Evolutionary conservation across 352 stramenopile genomes (phyloP), one percentile per base, ranked within the genome.

Genomic region (Globisporangium barbulae): DNA sequence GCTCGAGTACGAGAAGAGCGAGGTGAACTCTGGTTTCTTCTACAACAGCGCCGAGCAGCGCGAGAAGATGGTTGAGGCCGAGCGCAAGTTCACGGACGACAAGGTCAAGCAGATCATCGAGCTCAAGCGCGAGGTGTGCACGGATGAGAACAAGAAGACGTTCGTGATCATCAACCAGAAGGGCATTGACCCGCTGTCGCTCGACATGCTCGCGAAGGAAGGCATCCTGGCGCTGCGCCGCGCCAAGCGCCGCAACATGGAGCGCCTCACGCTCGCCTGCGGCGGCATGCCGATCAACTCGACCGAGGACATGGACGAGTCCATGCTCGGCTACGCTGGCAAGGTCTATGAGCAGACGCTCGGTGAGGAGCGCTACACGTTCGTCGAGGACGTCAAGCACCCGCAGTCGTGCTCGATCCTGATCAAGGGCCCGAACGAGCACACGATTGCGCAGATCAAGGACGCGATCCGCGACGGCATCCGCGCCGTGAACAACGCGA

Each of bases 141-240:
- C 87, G 62, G 84, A 92, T 25, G 89, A 98, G 73, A 97, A 99
- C 70, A 93, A 95, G 48, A 96, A 99, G 75, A 96, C 78, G 44
- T 99, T 99, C 85, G 97, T 99, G 45, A 96, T 99, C 60, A 98
- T 99, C 73, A 99, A 99, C 87, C 97, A 99, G 87, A 99, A 99
- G 84, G 97, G 97, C 59, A 99, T 99, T 71, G 98, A 99, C 86
- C 97, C 98, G 21, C 86, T 99, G 60, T 98, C 85, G 58, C 80
- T 99, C 31, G 97, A 99, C 84, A 99, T 99, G 88, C 97, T 99
- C 67, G 98, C 98, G 54, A 99, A 99, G 87, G 98, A 99, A 75
- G 97, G 97, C 42, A 99, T 99, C 75, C 74, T 99, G 30, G 98
- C 96, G 35, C 75, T 99, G 60, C 93, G 98, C 57, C 87, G 98